Evolutionary conservation across 768 basidiomycete genomes (phyloP).

Genomic region (Leccinum truebloodii): DNA sequence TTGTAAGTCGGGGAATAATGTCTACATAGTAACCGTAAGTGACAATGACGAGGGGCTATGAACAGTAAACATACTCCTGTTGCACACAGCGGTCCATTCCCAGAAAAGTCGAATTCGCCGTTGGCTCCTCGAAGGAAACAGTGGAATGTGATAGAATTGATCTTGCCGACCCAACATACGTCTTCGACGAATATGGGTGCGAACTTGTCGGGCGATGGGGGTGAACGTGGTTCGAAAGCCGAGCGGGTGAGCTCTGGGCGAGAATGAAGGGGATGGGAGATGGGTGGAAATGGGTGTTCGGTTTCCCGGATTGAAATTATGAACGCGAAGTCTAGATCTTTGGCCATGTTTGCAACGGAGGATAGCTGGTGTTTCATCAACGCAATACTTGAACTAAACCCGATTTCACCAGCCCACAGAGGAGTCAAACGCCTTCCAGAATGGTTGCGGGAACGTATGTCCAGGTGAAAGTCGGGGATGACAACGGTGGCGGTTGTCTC

Average conservation of each 20-base stretch:
- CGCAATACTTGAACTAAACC: neutral
- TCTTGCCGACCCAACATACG: neutral
- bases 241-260: neutral
- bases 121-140: neutral
- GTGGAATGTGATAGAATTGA: neutral
- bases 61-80: neutral
- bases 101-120: neutral
- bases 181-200: neutral
- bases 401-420: neutral
- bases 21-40: neutral
- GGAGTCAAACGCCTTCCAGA: neutral
- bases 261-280: neutral
- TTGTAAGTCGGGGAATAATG: no score
- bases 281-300: neutral
- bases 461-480: neutral
- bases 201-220: neutral
- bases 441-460: neutral
- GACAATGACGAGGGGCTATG: neutral
- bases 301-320: neutral
- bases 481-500: neutral
- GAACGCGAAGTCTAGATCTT: neutral
- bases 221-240: neutral
- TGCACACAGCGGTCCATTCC: neutral
- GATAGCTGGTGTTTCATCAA: neutral
- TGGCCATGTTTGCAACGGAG: neutral